Evolutionary conservation across 768 basidiomycete species (phyloP).

Genomic region (Tephrocybe rancida): DNA sequence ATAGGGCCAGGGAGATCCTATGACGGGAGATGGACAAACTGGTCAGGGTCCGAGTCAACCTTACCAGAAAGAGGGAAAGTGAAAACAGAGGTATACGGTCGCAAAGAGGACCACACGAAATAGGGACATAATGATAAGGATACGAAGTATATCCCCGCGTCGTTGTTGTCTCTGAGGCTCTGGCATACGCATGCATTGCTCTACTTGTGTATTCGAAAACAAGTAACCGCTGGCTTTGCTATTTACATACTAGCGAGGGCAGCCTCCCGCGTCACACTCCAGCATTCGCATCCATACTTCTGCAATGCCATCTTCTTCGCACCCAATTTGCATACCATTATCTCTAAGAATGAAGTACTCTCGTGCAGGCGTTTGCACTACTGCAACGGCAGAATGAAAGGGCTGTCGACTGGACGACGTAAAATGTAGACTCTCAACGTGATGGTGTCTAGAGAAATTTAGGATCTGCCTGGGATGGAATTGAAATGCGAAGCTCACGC

Average conservation of each 20-base stretch:
- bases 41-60: too few species aligned
- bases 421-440: conserved; percentile 78
- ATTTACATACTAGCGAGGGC: neutral
- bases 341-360: conserved; percentile 73
- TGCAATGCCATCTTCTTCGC: conserved; percentile 73
- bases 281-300: conserved; percentile 63
- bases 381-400: conserved; percentile 66
- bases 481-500: conserved; percentile 40
- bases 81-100: too few species aligned
- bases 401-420: conserved; percentile 37
- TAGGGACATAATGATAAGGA: too few species aligned
- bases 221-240: too few species aligned
- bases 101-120: too few species aligned
- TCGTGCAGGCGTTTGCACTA: conserved; percentile 68
- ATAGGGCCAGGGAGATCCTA: too few species aligned
- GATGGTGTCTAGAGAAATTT: conserved; percentile 58
- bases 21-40: too few species aligned
- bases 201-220: too few species aligned
- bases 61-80: too few species aligned
- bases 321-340: conserved; percentile 78
- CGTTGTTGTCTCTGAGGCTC: too few species aligned
- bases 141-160: too few species aligned
- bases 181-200: too few species aligned
- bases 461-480: neutral
- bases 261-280: conserved; percentile 37